These are phyloP conservation scores for Eucalyptus cladocalyx DNA, from an alignment of 345 rosid genomes.

Conservation along the genomic window DNA sequence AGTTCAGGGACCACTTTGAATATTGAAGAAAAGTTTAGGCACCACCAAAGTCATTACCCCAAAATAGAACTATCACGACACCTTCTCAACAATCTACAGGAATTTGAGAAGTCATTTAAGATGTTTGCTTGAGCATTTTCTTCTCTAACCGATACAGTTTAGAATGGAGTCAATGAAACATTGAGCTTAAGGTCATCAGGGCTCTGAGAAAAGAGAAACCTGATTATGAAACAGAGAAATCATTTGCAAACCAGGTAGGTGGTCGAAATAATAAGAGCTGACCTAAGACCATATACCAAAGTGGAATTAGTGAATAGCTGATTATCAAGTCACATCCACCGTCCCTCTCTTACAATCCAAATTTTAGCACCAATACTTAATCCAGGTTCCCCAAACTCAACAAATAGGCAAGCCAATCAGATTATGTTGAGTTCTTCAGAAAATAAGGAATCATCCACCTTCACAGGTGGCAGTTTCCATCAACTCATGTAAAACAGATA, in stretches of 20 bases:
- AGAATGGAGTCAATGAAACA: background rate
- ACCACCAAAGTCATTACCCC: background rate
- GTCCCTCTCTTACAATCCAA: background rate
- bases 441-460: background rate
- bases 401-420: background rate
- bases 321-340: background rate
- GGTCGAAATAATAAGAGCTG: background rate
- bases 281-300: background rate
- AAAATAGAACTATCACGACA: background rate
- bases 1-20: background rate
- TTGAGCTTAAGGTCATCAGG: background rate
- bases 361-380: background rate
- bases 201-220: background rate
- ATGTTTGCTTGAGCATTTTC: background rate
- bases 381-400: background rate
- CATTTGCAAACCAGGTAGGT: background rate
- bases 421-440: background rate
- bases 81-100: background rate
- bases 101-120: background rate
- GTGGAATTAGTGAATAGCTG: background rate
- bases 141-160: background rate
- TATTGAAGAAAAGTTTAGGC: background rate
- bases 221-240: background rate
- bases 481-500: background rate
- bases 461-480: background rate